phyloP scores from a whole-genome alignment of 2,329 filamentous ascomycete species.

The Fusarium secorum region DNA sequence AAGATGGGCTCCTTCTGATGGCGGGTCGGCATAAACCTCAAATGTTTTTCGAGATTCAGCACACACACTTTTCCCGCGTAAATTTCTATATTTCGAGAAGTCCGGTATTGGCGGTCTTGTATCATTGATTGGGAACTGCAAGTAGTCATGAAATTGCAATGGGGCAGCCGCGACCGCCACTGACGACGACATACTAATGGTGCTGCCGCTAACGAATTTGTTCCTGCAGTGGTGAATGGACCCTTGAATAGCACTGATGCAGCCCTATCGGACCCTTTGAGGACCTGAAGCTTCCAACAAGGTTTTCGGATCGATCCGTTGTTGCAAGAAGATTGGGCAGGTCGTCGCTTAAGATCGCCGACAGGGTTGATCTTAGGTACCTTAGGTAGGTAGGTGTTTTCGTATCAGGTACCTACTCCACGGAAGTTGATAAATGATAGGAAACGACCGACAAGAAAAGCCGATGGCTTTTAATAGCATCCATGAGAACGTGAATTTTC shows the following conservation, averaged over 20 bases:
- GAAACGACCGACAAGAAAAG: background rate
- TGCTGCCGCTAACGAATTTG: slow-evolving; percentile 21
- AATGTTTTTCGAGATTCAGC: slow-evolving; percentile 40
- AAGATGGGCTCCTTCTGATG: slow-evolving; percentile 19
- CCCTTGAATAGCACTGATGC: slow-evolving; percentile 28
- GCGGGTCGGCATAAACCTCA: slow-evolving; percentile 38
- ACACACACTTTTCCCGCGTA: slow-evolving; percentile 49
- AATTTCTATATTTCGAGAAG: slow-evolving; percentile 45
- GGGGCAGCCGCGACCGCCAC: slow-evolving; percentile 14
- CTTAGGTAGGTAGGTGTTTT: slow-evolving; percentile 1
- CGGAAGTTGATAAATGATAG: background rate
- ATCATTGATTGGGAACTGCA: slow-evolving; percentile 16
- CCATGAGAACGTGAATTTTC: background rate
- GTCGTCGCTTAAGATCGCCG: slow-evolving; percentile 22
- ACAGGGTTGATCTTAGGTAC: slow-evolving; percentile 25
- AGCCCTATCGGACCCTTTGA: slow-evolving; percentile 32
- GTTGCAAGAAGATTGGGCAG: slow-evolving; percentile 19
- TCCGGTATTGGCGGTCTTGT: slow-evolving; percentile 30
- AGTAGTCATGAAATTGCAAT: slow-evolving; percentile 26
- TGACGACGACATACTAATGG: slow-evolving; percentile 23
- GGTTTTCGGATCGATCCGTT: slow-evolving; percentile 27
- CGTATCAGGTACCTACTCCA: slow-evolving; percentile 1
- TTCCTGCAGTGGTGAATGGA: slow-evolving; percentile 33
- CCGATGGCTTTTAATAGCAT: background rate
- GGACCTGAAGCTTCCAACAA: slow-evolving; percentile 23